Conservation (phyloP, 2,329 filamentous ascomycete genomes). For the Sporothrix humicola region DNA sequence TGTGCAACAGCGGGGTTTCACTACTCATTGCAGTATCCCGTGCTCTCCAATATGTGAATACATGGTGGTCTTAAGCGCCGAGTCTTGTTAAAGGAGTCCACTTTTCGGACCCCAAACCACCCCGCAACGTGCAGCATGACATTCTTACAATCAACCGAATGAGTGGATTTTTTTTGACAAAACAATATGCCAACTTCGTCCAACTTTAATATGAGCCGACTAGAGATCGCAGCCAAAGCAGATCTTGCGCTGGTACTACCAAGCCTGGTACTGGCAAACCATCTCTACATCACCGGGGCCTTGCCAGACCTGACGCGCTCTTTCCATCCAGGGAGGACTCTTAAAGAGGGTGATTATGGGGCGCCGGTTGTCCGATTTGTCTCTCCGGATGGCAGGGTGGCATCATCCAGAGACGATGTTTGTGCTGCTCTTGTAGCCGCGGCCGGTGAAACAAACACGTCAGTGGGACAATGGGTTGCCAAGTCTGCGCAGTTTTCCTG, state of each 20-base stretch:
- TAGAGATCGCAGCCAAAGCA: not conserved
- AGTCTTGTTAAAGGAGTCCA: no score
- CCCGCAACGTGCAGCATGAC: no score
- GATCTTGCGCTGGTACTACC: not conserved
- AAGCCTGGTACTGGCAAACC: constrained; percentile 6
- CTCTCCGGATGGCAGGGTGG: not conserved
- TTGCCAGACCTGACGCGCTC: not conserved
- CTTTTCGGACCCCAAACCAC: no score
- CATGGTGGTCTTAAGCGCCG: no score
- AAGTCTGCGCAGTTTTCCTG: constrained; percentile 12
- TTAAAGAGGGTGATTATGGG: not conserved
- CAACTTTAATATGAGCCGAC: not conserved
- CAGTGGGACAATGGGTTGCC: not conserved
- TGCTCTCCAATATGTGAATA: no score
- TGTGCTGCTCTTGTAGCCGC: not conserved
- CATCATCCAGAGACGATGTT: not conserved
- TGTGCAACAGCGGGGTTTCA: no score
- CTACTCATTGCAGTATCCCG: no score
- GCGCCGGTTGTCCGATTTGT: not conserved
- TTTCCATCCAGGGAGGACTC: not conserved
- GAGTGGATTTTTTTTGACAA: no score
- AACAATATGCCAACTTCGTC: no score
- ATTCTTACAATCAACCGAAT: no score
- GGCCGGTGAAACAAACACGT: not conserved
- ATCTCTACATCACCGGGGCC: not conserved